These are phyloP conservation scores for Paramecium sonneborni DNA, from an alignment of 73 alveolate species.

Conservation along the genomic window DNA sequence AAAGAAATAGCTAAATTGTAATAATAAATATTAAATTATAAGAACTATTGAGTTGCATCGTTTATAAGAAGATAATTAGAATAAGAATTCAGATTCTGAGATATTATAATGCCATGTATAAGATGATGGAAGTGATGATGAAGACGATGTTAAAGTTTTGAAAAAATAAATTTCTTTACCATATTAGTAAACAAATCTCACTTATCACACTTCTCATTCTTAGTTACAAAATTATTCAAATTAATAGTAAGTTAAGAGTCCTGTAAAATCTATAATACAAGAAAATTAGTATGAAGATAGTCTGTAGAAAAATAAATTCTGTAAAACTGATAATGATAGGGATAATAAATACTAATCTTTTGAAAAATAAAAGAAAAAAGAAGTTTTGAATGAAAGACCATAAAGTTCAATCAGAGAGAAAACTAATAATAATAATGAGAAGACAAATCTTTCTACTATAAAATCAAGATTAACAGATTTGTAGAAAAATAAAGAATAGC, in stretches of 20 bases:
- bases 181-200: not conserved
- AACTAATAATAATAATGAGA: not conserved
- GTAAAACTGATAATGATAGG: not conserved
- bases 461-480: slow-evolving; percentile 34
- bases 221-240: not conserved
- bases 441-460: slow-evolving; percentile 8
- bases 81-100: not conserved
- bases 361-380: not conserved
- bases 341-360: not conserved
- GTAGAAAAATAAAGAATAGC: slow-evolving; percentile 8
- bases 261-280: not conserved
- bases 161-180: not conserved
- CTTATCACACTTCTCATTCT: slow-evolving; percentile 8
- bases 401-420: not conserved
- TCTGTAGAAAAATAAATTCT: slow-evolving; percentile 4
- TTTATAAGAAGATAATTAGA: not conserved
- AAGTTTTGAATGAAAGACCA: not conserved
- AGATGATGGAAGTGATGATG: not conserved
- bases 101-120: not conserved
- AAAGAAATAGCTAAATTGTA: not conserved
- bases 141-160: not conserved
- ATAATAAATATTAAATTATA: not conserved
- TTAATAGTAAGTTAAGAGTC: slow-evolving; percentile 10
- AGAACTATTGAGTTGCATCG: not conserved
- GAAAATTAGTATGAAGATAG: slow-evolving; percentile 33